A percentile compares a stretch with the other conserved stretches of the same genome.
These are phyloP conservation scores for Pluteus cervinus DNA, from an alignment of 768 basidiomycete genomes.

Conservation along the genomic window DNA sequence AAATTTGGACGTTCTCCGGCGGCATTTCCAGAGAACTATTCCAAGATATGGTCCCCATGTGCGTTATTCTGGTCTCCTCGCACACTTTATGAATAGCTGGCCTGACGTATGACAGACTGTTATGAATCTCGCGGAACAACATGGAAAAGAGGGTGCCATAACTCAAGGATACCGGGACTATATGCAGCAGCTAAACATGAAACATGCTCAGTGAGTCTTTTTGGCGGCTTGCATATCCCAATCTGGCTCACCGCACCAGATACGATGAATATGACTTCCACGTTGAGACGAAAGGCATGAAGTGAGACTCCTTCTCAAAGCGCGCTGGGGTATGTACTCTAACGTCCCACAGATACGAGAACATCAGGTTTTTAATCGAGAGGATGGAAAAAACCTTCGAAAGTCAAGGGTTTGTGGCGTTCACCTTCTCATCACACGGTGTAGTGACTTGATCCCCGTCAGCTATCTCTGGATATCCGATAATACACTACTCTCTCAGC, in stretches of 20 bases:
- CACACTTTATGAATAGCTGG: constrained; percentile 2
- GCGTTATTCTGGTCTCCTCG: constrained; percentile 9
- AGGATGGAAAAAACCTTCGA: constrained; percentile 72
- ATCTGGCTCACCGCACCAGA: constrained; percentile 27
- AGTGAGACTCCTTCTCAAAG: constrained; percentile 32
- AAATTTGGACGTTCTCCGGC: constrained; percentile 59
- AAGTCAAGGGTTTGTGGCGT: constrained; percentile 59
- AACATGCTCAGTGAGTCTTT: constrained; percentile 49
- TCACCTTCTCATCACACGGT: constrained; percentile 3
- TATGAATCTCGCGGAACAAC: constrained; percentile 87
- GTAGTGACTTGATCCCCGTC: constrained; percentile 3
- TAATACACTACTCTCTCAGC: constrained; percentile 62
- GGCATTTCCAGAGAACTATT: constrained; percentile 67
- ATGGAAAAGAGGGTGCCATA: constrained; percentile 80
- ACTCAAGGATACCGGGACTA: constrained; percentile 74
- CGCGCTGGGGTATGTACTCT: constrained; percentile 6
- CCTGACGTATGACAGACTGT: constrained; percentile 44
- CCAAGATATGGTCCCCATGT: constrained; percentile 77
- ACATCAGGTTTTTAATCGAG: constrained; percentile 72
- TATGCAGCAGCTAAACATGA: constrained; percentile 47
- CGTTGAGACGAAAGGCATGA: constrained; percentile 91
- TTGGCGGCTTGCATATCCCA: neutral
- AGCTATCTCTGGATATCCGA: constrained; percentile 85
- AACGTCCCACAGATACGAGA: constrained; percentile 63
- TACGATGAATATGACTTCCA: constrained; percentile 92